A percentile compares a stretch with the other conserved stretches of the same genome.
Evolutionary conservation across 1,139 yeast species (phyloP).

Genomic region (Meyerozyma athensensis): DNA sequence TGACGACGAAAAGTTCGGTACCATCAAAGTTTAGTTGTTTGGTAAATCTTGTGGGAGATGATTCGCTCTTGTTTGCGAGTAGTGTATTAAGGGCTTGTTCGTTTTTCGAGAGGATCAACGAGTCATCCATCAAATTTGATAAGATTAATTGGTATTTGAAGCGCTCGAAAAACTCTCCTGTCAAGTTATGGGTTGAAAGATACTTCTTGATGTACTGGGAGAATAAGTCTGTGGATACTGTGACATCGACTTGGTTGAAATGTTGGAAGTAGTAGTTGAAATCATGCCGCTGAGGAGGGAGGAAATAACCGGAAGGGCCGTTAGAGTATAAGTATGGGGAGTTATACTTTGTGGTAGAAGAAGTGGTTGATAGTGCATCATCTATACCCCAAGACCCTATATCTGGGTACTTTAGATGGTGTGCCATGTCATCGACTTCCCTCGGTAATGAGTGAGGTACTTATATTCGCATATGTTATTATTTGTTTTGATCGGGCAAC

Average conservation of each 20-base stretch:
- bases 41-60: slow-evolving; percentile 4
- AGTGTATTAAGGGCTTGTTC: slow-evolving; percentile 27
- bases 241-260: background rate
- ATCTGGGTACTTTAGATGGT: slow-evolving; percentile 3
- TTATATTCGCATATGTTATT: background rate
- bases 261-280: slow-evolving; percentile 1
- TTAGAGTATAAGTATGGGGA: background rate
- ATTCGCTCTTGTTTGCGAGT: slow-evolving; percentile 16
- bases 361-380: background rate
- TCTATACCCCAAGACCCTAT: slow-evolving; percentile 3
- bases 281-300: background rate
- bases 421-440: slow-evolving; percentile 1
- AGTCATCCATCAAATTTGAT: slow-evolving; percentile 39
- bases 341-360: background rate
- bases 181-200: slow-evolving; percentile 2
- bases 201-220: slow-evolving; percentile 2
- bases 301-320: background rate
- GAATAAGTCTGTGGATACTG: background rate
- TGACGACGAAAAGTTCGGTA: slow-evolving; percentile 15
- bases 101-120: slow-evolving; percentile 41
- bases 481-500: slow-evolving; percentile 2
- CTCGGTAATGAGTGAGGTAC: background rate
- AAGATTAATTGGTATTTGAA: slow-evolving; percentile 39
- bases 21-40: slow-evolving; percentile 18
- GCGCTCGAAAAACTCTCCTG: slow-evolving; percentile 33